Evolutionary conservation across 768 basidiomycete genomes (phyloP), one percentile per base, ranked within the genome.

Genomic region (Nidularia pulvinata): DNA sequence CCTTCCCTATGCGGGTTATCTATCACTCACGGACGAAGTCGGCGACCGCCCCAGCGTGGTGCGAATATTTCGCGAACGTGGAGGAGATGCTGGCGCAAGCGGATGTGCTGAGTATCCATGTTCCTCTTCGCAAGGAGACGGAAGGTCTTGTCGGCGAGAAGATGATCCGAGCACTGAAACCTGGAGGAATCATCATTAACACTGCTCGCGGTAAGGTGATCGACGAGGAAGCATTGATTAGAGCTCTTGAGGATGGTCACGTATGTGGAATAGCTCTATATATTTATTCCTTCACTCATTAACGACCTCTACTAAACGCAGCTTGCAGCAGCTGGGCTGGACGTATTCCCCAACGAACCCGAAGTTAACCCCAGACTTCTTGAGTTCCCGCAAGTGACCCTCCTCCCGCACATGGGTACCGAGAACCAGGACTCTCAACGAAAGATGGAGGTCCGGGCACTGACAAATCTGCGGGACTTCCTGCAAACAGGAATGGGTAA

Each of bases 341-440:
- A 95, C 59, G 93, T 95, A 22, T 94, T 79, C 68, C 91, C 93
- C 7, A 79, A 94, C 69, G 92, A 94, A 63, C 93, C 94, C 1
- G 67, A 80, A 46, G 84, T 93, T 42, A 88, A 93, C 61, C 87
- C 90, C 4, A 82, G 86, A 32, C 72, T 96, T 34, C 76, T 95
- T 52, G 80, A 82, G n/a, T 91, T 92, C 69, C 85, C 88, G 7
- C 85, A 93, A 57, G 86, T 93, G 57, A 88, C 88, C 33, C 76
- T 98, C 7, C 79, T 98, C 16, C 95, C 95, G 0, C 95, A 96
- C 67, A 87, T 96, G 86, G 95, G 95, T 6, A 94, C 93, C 0
- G 86, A 91, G 67, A 94, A 83, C 50, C 82, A 84, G 57, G 93
- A 95, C 61, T 80, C 88, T 5, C 89, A 91, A 65, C 79, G 78